Base-by-base conservation (phyloP, 1,139 yeast species). In the Candida gigantensis region DNA sequence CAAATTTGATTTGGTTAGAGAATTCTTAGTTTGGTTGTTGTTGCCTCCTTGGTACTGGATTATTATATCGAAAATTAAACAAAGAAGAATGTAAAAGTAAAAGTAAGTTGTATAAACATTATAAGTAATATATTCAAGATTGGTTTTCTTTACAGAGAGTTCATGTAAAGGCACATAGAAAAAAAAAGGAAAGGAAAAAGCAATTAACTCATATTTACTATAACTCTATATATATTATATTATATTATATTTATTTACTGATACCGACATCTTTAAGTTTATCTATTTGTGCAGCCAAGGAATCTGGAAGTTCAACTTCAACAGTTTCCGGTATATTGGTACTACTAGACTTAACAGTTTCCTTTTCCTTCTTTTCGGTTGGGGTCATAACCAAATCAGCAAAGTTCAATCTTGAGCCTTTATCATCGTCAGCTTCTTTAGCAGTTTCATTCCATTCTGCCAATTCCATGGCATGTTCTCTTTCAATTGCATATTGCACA, bases 401-500 rank as follows among this genome's bases (percentile, higher is more conserved):
- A 51, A 71, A 71, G 55, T 70, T 71, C 55, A 71, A 57, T 52
- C 63, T 68, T 25, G 66, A 56, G 3, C 65, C 63, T 45, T 52
- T 54, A 35, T 55, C 53, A 18, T 43, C 57, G 13, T 50, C 55
- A 28, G 54, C 62, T 24, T 59, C 68, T 24, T 48, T 60, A 13
- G 75, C 74, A 31, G 70, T 62, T 55, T 69, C 76, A 50, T 81
- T 81, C 90, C 90, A 83, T 58, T 83, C 90, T 5, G 66, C 68
- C 57, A 84, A 68, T 57, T 84, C 94, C 63, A 67, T 65, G 49
- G 69, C 68, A 52, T 84, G 92, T 57, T 84, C 94, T 51, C 90
- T 72, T 57, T 84, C 92, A 53, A 85, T 83, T 18, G 92, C 94
- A 62, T 76, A 85, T 57, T 83, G 68, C 18, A 86, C 95, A 12